phyloP scores from a whole-genome alignment of 2,329 filamentous ascomycete genomes.

The Fusarium newnesense region DNA sequence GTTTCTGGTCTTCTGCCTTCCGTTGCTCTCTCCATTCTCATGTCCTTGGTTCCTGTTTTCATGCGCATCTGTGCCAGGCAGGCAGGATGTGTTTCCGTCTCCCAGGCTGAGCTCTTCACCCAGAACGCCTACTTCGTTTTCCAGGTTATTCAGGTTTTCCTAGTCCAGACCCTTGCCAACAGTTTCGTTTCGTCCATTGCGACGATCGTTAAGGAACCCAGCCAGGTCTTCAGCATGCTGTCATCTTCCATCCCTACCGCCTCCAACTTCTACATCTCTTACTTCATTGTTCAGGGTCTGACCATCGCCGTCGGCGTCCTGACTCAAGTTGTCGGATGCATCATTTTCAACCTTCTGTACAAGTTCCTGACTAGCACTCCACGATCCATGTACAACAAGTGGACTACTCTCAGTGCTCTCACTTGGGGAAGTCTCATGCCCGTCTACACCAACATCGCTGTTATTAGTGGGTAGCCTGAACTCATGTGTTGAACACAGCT shows the following conservation, averaged over 20 bases:
- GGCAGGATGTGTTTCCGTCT: slow-evolving; percentile 80
- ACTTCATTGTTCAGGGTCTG: slow-evolving; percentile 87
- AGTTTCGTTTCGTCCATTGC: slow-evolving; percentile 77
- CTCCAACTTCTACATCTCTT: slow-evolving; percentile 93
- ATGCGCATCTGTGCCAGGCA: slow-evolving; percentile 78
- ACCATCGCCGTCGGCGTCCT: slow-evolving; percentile 78
- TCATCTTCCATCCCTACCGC: slow-evolving; percentile 80
- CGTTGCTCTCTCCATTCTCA: slow-evolving; percentile 81
- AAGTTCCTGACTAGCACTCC: slow-evolving; percentile 80
- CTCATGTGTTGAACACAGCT: slow-evolving; percentile 7
- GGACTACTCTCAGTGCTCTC: slow-evolving; percentile 73
- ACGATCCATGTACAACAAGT: slow-evolving; percentile 79
- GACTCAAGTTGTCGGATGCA: slow-evolving; percentile 72
- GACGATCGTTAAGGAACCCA: slow-evolving; percentile 71
- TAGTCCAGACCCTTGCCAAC: slow-evolving; percentile 84
- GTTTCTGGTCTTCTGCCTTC: slow-evolving; percentile 86
- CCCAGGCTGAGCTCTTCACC: slow-evolving; percentile 85
- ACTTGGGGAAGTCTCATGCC: slow-evolving; percentile 84
- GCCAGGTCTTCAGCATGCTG: slow-evolving; percentile 69
- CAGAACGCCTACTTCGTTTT: slow-evolving; percentile 94
- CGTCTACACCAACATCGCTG: slow-evolving; percentile 77
- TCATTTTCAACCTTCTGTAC: slow-evolving; percentile 75
- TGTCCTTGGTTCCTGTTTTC: slow-evolving; percentile 78
- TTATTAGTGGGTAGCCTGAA: slow-evolving; percentile 64
- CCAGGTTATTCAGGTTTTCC: slow-evolving; percentile 92